phyloP scores from a whole-genome alignment of 257 asterid genomes.

The Salvia splendens region DNA sequence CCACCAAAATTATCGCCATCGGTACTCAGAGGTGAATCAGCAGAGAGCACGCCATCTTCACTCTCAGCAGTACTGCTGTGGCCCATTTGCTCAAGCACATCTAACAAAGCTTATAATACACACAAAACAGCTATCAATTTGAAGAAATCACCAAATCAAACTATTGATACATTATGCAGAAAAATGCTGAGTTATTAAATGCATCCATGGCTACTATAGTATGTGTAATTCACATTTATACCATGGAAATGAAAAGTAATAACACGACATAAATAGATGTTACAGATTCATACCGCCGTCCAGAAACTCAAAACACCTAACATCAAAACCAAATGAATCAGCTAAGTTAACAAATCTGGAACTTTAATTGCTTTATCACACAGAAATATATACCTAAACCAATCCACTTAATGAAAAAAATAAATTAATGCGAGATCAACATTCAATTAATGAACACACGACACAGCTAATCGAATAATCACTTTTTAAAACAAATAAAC shows the following conservation, averaged over 20 bases:
- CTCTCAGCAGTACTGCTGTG: slow-evolving; percentile 42
- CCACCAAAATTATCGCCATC: slow-evolving; percentile 52
- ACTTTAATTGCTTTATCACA: slow-evolving; percentile 20
- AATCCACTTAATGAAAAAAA: slow-evolving; percentile 11
- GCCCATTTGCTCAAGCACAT: slow-evolving; percentile 47
- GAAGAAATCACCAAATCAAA: slow-evolving; percentile 18
- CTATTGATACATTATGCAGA: slow-evolving; percentile 20
- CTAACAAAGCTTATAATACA: slow-evolving; percentile 29
- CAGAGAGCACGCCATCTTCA: slow-evolving; percentile 56
- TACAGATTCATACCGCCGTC: neutral
- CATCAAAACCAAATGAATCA: no score
- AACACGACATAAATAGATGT: slow-evolving; percentile 19
- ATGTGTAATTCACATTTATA: neutral
- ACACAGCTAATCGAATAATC: slow-evolving; percentile 24
- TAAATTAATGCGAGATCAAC: slow-evolving; percentile 13
- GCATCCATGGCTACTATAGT: slow-evolving; percentile 14
- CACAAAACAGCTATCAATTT: slow-evolving; percentile 25
- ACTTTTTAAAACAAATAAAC: neutral
- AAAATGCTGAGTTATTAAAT: slow-evolving; percentile 2
- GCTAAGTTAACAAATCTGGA: slow-evolving; percentile 3
- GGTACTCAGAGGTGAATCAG: slow-evolving; percentile 54
- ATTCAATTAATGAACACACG: slow-evolving; percentile 29
- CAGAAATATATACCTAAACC: slow-evolving; percentile 11
- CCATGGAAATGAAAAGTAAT: slow-evolving; percentile 1
- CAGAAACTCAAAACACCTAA: no score